A percentile compares a stretch with the other conserved stretches of the same genome.
Evolutionary conservation across 331 rosid genomes (phyloP).

Genomic region (Prunus yedoensis): DNA sequence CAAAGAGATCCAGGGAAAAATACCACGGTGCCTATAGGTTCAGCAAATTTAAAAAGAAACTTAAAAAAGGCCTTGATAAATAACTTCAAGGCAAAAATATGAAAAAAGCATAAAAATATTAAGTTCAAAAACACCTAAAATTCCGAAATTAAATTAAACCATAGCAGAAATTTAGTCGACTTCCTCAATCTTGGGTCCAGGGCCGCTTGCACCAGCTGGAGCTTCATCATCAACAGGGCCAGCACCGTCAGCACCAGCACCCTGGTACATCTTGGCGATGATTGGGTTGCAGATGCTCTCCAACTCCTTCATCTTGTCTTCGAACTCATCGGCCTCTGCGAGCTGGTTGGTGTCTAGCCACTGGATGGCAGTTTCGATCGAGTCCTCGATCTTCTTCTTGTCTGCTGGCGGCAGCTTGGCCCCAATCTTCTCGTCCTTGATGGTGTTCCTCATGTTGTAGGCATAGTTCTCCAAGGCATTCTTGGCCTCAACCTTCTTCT

Average conservation of each 20-base stretch:
- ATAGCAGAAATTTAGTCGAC: slow-evolving; percentile 48
- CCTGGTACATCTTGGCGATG: slow-evolving; percentile 93
- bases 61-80: neutral
- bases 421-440: slow-evolving; percentile 77
- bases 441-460: slow-evolving; percentile 86
- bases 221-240: slow-evolving; percentile 42
- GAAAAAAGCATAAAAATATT: neutral
- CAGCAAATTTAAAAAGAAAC: neutral
- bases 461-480: slow-evolving; percentile 79
- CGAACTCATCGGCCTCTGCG: slow-evolving; percentile 76
- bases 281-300: slow-evolving; percentile 91
- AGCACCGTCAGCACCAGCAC: slow-evolving; percentile 62
- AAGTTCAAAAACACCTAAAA: neutral
- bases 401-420: slow-evolving; percentile 61
- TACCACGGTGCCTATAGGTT: neutral
- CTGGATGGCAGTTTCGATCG: slow-evolving; percentile 67
- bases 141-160: neutral
- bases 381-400: slow-evolving; percentile 81
- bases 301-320: slow-evolving; percentile 89
- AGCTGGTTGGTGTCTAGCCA: slow-evolving; percentile 83
- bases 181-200: slow-evolving; percentile 92
- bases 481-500: slow-evolving; percentile 82
- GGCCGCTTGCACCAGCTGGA: slow-evolving; percentile 62
- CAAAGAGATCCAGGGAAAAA: neutral
- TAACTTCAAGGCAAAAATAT: neutral